A percentile compares a stretch with the other conserved stretches of the same genome.
Evolutionary conservation across 2,329 filamentous ascomycete genomes (phyloP).

Genomic region (Ceratocystis lukuohia): DNA sequence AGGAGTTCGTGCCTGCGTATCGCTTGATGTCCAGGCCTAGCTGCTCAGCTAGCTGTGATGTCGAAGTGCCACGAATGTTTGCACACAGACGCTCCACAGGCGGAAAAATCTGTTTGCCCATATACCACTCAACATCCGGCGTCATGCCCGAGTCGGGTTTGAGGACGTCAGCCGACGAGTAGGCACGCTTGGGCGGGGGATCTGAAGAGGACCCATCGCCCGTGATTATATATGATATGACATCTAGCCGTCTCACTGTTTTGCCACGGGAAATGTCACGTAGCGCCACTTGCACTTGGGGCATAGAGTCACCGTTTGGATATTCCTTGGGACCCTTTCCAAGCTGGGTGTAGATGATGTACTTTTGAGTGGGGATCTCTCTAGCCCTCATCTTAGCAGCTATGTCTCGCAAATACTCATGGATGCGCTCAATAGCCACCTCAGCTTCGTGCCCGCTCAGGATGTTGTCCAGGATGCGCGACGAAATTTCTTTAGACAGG

Average conservation of each 20-base stretch:
- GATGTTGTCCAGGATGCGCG: constrained; percentile 81
- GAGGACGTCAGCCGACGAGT: constrained; percentile 69
- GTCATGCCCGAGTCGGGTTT: constrained; percentile 62
- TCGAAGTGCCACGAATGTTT: constrained; percentile 85
- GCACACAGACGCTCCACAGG: constrained; percentile 95
- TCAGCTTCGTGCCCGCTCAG: constrained; percentile 89
- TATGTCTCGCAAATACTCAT: constrained; percentile 83
- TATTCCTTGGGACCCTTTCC: constrained; percentile 90
- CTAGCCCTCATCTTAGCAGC: constrained; percentile 74
- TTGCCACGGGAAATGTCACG: constrained; percentile 79
- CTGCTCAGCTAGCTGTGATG: constrained; percentile 79
- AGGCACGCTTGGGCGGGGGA: constrained; percentile 74
- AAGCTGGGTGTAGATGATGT: constrained; percentile 95
- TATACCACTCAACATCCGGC: constrained; percentile 94
- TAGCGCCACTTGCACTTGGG: constrained; percentile 88
- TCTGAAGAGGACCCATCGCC: constrained; percentile 51
- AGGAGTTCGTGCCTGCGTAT: constrained; percentile 46
- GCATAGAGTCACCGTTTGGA: constrained; percentile 88
- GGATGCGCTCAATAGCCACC: constrained; percentile 73
- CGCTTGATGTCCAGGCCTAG: constrained; percentile 82
- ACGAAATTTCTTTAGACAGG: constrained; percentile 87
- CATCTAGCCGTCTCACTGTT: constrained; percentile 79
- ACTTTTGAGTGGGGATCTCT: constrained; percentile 64
- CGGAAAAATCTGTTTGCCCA: constrained; percentile 95
- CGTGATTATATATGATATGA: constrained; percentile 92